phyloP scores from a whole-genome alignment of 352 stramenopile genomes.

The Globisporangium sylvaticum region DNA sequence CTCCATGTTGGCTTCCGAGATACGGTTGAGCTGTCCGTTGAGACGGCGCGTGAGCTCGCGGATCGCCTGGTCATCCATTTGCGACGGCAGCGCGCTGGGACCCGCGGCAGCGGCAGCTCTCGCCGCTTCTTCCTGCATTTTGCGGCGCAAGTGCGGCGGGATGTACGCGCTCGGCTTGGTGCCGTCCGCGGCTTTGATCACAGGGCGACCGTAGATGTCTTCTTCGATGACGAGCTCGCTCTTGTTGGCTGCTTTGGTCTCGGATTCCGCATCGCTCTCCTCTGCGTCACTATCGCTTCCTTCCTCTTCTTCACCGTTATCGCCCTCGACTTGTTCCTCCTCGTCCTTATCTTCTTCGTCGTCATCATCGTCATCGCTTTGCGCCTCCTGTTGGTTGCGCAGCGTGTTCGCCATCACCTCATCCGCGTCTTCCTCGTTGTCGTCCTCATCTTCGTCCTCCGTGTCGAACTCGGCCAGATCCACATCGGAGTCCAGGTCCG shows the following conservation, averaged over 20 bases:
- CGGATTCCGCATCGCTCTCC: slow-evolving; percentile 19
- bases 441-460: slow-evolving; percentile 46
- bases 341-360: slow-evolving; percentile 16
- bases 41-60: slow-evolving; percentile 69
- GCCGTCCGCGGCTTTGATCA: slow-evolving; percentile 45
- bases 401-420: slow-evolving; percentile 53
- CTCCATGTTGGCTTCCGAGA: slow-evolving; percentile 91
- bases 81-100: slow-evolving; percentile 25
- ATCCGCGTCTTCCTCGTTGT: slow-evolving; percentile 28
- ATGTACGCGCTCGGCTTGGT: slow-evolving; percentile 68
- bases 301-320: slow-evolving; percentile 17
- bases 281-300: slow-evolving; percentile 18
- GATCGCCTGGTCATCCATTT: slow-evolving; percentile 72
- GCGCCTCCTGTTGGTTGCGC: slow-evolving; percentile 39
- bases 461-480: slow-evolving; percentile 67
- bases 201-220: slow-evolving; percentile 79
- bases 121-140: slow-evolving; percentile 44
- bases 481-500: slow-evolving; percentile 61
- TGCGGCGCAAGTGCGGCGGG: slow-evolving; percentile 81
- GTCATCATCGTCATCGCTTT: slow-evolving; percentile 18
- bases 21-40: slow-evolving; percentile 89
- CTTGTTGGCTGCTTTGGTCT: slow-evolving; percentile 24
- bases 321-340: slow-evolving; percentile 16
- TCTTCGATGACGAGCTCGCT: slow-evolving; percentile 46
- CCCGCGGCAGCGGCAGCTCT: slow-evolving; percentile 26